Evolutionary conservation across 495 filamentous ascomycete genomes (phyloP), one percentile per base, ranked within the genome.

Genomic region (Trichocladium uniseriatum): DNA sequence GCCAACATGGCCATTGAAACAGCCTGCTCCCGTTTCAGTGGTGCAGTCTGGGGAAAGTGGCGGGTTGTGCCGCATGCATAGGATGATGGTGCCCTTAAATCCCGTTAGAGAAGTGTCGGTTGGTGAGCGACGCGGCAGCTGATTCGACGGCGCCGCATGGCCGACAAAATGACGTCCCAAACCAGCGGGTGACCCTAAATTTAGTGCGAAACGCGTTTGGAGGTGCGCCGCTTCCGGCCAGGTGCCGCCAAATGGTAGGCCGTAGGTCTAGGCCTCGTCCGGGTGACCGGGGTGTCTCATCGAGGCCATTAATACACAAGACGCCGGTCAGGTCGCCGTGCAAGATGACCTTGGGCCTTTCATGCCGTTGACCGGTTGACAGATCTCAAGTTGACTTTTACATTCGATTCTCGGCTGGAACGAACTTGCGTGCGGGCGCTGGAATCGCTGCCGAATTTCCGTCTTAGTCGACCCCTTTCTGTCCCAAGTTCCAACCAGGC

Each of bases 121-220:
- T 52, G 49, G 49, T n/a, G 8, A 21, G 10, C 34, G 32, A 21
- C 8, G 28, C 32, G 42, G 11, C 41, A 44, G 22, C 42, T 40
- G 34, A 52, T 49, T 49, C 46, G 46, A 40, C n/a, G 13, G 43
- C 43, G 49, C 49, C 49, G 37, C 49, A 52, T 45, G 40, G 49
- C 36, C 49, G 2, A 19, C 7, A 16, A 16, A 21, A 31, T 10
- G 40, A 35, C 41, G 43, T 45, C 36, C 49, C 49, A 29, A 46
- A 46, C 42, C 6, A 37, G 42, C 49, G 49, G 49, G 36, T 52
- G 49, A 46, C 49, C 41, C 49, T 41, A 52, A 52, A 40, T 45
- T 52, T 52, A 52, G 43, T 43, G 35, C 49, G 49, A 52, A 52
- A 52, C 49, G 21, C n/a, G 27, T 49, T 40, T 48, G 27, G 38